These are phyloP conservation scores for Backusella psychrophila DNA, from an alignment of 192 early-diverging fungal species.

Conservation along the genomic window DNA sequence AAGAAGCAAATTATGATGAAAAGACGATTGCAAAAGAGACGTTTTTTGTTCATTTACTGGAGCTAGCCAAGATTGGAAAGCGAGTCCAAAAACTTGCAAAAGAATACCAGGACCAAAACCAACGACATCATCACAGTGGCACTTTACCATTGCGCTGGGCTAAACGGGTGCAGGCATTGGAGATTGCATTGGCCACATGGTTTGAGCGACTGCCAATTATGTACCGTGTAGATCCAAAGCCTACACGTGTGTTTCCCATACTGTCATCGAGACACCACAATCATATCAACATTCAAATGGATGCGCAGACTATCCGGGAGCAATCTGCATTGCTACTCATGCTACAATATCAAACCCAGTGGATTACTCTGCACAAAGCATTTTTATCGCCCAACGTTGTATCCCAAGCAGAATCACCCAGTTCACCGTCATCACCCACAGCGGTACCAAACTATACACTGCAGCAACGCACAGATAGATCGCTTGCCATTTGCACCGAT, in stretches of 20 bases:
- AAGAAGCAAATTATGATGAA: slow-evolving; percentile 11
- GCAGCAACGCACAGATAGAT: slow-evolving; percentile 12
- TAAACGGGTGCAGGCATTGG: slow-evolving; percentile 20
- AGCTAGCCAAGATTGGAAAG: slow-evolving; percentile 32
- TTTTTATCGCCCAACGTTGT: slow-evolving; percentile 24
- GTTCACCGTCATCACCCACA: neutral
- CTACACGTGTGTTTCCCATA: slow-evolving; percentile 2
- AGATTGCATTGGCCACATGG: slow-evolving; percentile 24
- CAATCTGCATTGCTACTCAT: slow-evolving; percentile 29
- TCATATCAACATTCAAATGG: slow-evolving; percentile 8
- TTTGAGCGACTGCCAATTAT: slow-evolving; percentile 21
- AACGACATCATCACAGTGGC: neutral
- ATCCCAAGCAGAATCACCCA: neutral
- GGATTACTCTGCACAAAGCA: slow-evolving; percentile 32
- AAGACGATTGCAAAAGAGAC: slow-evolving; percentile 31
- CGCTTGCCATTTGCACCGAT: slow-evolving; percentile 28
- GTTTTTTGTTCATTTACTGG: slow-evolving; percentile 28
- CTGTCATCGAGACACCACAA: neutral
- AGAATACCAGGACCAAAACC: slow-evolving; percentile 12
- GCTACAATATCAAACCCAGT: slow-evolving; percentile 36
- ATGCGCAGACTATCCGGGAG: slow-evolving; percentile 11
- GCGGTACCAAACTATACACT: neutral
- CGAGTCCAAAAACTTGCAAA: slow-evolving; percentile 8
- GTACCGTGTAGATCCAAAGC: slow-evolving; percentile 17
- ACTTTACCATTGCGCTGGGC: slow-evolving; percentile 12